A percentile compares a stretch with the other conserved stretches of the same genome.
phyloP scores from a whole-genome alignment of 1,139 yeast species.

The Casaregolazyma suthepensis region DNA sequence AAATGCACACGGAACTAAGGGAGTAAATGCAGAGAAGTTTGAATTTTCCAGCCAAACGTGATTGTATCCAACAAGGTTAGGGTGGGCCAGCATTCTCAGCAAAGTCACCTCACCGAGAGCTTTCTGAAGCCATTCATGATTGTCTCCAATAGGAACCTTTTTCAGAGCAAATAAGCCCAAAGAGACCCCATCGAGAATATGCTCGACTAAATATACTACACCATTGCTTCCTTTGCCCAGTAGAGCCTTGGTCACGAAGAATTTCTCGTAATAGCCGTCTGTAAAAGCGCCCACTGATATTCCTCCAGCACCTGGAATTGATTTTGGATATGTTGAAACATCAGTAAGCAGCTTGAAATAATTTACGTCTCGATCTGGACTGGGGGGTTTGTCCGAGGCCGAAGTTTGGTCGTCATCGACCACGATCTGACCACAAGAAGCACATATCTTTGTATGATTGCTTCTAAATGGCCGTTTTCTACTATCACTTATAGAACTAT shows the following conservation, averaged over 20 bases:
- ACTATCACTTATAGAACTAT: not conserved
- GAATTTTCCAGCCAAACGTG: slow-evolving; percentile 90
- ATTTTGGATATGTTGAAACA: slow-evolving; percentile 6
- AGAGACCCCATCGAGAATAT: slow-evolving; percentile 60
- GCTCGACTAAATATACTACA: slow-evolving; percentile 76
- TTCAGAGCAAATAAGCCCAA: slow-evolving; percentile 80
- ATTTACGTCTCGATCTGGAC: slow-evolving; percentile 19
- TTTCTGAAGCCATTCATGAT: slow-evolving; percentile 57
- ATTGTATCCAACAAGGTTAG: slow-evolving; percentile 73
- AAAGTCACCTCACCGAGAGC: slow-evolving; percentile 76
- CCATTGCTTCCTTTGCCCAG: slow-evolving; percentile 84
- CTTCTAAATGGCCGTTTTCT: not conserved
- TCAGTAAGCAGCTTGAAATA: slow-evolving; percentile 29
- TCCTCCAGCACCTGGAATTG: slow-evolving; percentile 9
- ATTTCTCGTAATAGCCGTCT: slow-evolving; percentile 66
- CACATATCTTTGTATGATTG: slow-evolving; percentile 14
- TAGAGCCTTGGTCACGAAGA: slow-evolving; percentile 47
- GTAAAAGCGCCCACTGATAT: slow-evolving; percentile 42
- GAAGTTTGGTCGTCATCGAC: not conserved
- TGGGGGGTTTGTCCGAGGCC: not conserved
- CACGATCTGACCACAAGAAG: slow-evolving; percentile 25
- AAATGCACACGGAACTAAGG: slow-evolving; percentile 71
- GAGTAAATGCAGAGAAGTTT: slow-evolving; percentile 50
- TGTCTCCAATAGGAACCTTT: slow-evolving; percentile 76
- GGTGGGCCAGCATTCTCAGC: slow-evolving; percentile 43